Percentiles rank a stretch among this genome's conserved stretches.
Conservation (phyloP, 2,329 filamentous ascomycete genomes). For the Scytalidium sp. region DNA sequence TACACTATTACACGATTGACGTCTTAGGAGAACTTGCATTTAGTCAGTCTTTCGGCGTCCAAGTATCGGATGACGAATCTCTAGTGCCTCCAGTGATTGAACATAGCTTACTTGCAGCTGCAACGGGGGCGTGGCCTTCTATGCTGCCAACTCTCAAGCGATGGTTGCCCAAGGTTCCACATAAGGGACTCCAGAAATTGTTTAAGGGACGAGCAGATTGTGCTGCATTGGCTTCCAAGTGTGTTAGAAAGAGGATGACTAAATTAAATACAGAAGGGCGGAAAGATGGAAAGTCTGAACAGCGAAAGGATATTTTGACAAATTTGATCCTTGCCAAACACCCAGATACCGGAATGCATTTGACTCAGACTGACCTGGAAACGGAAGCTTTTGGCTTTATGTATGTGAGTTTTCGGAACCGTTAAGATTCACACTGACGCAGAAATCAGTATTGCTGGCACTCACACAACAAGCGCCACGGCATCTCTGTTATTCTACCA, state of each 20-base stretch:
- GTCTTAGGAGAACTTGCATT: conserved; percentile 29
- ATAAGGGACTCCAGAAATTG: conserved; percentile 15
- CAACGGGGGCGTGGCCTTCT: conserved; percentile 24
- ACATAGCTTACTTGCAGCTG: conserved; percentile 29
- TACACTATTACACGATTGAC: conserved; percentile 25
- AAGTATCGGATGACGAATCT: conserved; percentile 23
- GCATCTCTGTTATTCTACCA: conserved; percentile 29
- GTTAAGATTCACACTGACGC: no score
- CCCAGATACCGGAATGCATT: conserved; percentile 30
- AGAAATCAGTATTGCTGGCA: conserved; percentile 27
- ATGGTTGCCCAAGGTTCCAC: conserved; percentile 21
- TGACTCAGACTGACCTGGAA: conserved; percentile 29
- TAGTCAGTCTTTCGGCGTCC: conserved; percentile 28
- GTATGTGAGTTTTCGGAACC: no score
- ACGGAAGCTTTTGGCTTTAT: conserved; percentile 36
- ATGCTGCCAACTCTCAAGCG: conserved; percentile 24
- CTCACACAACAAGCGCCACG: conserved; percentile 30
- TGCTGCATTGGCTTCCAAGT: conserved; percentile 14
- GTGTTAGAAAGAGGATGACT: conserved; percentile 13
- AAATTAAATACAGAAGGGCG: conserved; percentile 4
- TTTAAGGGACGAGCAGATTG: conserved; percentile 20
- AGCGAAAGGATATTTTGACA: conserved; percentile 31
- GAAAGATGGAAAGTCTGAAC: neutral
- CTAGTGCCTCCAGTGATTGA: conserved; percentile 30
- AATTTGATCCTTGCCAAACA: conserved; percentile 33